These are phyloP conservation scores for Phymatotrichopsis omnivora DNA, from an alignment of 2,329 filamentous ascomycete genomes.

Conservation along the genomic window DNA sequence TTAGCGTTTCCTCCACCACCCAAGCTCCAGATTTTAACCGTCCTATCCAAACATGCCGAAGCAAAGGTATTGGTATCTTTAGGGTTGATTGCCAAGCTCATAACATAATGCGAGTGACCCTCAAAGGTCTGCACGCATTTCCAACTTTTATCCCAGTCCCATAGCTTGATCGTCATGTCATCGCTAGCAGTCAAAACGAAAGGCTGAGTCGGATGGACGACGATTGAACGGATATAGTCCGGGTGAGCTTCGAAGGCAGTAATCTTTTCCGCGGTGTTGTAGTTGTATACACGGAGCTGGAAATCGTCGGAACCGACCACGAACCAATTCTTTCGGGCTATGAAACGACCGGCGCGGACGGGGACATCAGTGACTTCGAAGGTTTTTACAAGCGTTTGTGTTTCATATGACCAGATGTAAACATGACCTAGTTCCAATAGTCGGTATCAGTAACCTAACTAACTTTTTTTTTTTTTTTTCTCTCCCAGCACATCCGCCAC, in stretches of 20 bases:
- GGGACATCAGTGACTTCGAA: slow-evolving; percentile 98
- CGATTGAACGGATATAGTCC: slow-evolving; percentile 95
- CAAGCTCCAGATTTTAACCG: slow-evolving; percentile 95
- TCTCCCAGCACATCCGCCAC: too few species aligned
- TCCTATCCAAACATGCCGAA: slow-evolving; percentile 89
- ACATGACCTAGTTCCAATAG: slow-evolving; percentile 90
- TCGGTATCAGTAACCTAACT: too few species aligned
- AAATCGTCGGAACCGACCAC: slow-evolving; percentile 93
- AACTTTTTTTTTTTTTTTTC: too few species aligned
- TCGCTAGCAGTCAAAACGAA: slow-evolving; percentile 93
- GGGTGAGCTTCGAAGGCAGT: slow-evolving; percentile 94
- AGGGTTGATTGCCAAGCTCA: slow-evolving; percentile 93
- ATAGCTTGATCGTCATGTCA: slow-evolving; percentile 97
- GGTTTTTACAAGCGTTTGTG: slow-evolving; percentile 92
- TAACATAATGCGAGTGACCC: slow-evolving; percentile 92
- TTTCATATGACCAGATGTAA: slow-evolving; percentile 98
- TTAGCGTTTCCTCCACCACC: slow-evolving; percentile 79
- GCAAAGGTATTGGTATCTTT: slow-evolving; percentile 92
- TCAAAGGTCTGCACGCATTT: slow-evolving; percentile 96
- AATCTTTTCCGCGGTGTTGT: slow-evolving; percentile 98
- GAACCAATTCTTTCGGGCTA: slow-evolving; percentile 98
- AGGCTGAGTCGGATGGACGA: slow-evolving; percentile 86
- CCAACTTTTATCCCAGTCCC: slow-evolving; percentile 99
- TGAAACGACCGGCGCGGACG: slow-evolving; percentile 89
- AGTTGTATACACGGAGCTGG: slow-evolving; percentile 85